These are phyloP conservation scores for Penicillium ochrochloron DNA, from an alignment of 495 filamentous ascomycete species.

Conservation along the genomic window DNA sequence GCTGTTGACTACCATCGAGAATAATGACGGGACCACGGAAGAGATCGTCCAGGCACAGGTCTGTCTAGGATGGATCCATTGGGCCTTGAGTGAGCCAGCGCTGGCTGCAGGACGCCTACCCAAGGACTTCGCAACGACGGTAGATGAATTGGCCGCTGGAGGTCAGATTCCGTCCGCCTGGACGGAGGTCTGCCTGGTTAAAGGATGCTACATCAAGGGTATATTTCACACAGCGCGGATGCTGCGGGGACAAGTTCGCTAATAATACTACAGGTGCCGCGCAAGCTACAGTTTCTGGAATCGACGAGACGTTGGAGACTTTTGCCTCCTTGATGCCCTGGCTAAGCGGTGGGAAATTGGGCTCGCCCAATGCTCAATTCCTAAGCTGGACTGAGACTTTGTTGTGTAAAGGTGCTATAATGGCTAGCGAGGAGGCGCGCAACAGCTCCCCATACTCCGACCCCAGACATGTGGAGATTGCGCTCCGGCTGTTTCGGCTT, in stretches of 20 bases:
- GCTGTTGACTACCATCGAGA: slow-evolving; percentile 68
- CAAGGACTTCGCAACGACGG: slow-evolving; percentile 57
- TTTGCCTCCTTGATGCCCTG: slow-evolving; percentile 67
- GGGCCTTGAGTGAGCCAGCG: slow-evolving; percentile 68
- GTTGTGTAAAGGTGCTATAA: slow-evolving; percentile 70
- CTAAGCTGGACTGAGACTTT: slow-evolving; percentile 79
- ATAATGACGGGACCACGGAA: slow-evolving; percentile 59
- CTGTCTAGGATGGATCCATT: slow-evolving; percentile 83
- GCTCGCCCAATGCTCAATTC: slow-evolving; percentile 53
- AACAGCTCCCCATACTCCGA: slow-evolving; percentile 36
- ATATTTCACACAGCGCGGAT: slow-evolving; percentile 10
- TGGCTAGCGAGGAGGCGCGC: slow-evolving; percentile 60
- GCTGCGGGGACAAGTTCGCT: slow-evolving; percentile 10
- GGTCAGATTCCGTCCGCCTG: slow-evolving; percentile 62
- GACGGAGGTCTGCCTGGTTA: slow-evolving; percentile 80
- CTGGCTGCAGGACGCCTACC: slow-evolving; percentile 66
- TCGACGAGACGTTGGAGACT: slow-evolving; percentile 62
- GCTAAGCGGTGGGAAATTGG: slow-evolving; percentile 47
- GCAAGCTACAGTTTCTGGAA: slow-evolving; percentile 59
- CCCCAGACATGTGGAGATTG: slow-evolving; percentile 38
- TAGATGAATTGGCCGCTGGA: slow-evolving; percentile 51
- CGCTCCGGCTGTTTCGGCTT: slow-evolving; percentile 43
- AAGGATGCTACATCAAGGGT: slow-evolving; percentile 77
- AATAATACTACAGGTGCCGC: slow-evolving; percentile 52
- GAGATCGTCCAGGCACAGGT: slow-evolving; percentile 80